Evolutionary conservation across 2,329 filamentous ascomycete species (phyloP), one percentile per base, ranked within the genome.

Genomic region (Coniochaeta ligniaria): DNA sequence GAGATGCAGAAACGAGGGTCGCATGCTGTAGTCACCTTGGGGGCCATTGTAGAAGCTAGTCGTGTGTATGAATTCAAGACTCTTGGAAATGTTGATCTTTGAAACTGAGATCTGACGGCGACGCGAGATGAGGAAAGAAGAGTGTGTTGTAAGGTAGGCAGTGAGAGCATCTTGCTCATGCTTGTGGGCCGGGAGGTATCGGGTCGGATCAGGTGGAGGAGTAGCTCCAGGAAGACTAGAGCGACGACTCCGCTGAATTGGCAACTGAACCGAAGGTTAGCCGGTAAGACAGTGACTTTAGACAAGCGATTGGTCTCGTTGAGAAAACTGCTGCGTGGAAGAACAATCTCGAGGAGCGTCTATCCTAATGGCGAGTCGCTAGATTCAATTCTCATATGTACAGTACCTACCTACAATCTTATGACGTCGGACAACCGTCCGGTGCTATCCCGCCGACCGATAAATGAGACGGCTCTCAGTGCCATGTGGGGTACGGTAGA

Each of bases 31-130:
- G 62, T 3, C 63, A 76, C 80, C 75, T 78, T 76, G 64, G 78
- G 79, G 57, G 71, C 74, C 75, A 81, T 78, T 59, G 73, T 81
- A 31, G 80, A 82, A 57, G 78, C 76, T 6, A 69, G 59, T 17
- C 72, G 67, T 7, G 59, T 57, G 24, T 61, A 66, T 11, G 66
- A 61, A 33, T 62, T 52, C 43, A 68, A 31, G 20, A 68, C 45
- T 22, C 58, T 56, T 17, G 71, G 69, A n/a, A 72, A 60, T 0
- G 68, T 60, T 57, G 60, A 69, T 60, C 63, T 67, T 57, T 68
- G 70, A 50, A 74, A 70, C 54, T 65, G 68, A 54, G 69, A 69
- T 56, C 67, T 63, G 14, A 63, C 60, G 50, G 65, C 63, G 17
- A 61, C 60, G 36, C 70, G 63, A 11, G 68, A 65, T 55, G 65